These are phyloP conservation scores for Glomus cerebriforme DNA, from an alignment of 192 early-diverging fungal genomes.

Conservation along the genomic window DNA sequence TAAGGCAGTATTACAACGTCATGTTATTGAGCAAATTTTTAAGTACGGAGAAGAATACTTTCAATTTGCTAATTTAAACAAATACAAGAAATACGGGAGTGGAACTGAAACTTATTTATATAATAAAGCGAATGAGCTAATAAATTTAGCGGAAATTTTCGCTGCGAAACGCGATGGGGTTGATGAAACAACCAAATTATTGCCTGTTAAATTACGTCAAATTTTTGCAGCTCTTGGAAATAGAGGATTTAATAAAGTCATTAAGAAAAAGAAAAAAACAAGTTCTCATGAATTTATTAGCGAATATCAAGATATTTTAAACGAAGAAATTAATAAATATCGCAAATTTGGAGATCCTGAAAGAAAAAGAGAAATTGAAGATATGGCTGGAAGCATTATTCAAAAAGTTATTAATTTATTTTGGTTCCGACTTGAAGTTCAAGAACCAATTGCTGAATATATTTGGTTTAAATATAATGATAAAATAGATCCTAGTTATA, in stretches of 20 bases:
- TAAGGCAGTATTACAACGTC: slow-evolving; percentile 13
- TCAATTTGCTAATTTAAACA: too few relatives aligned
- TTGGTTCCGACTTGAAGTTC: slow-evolving; percentile 1
- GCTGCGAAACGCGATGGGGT: not conserved
- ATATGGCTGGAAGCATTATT: not conserved
- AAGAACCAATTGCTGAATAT: not conserved
- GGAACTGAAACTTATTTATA: not conserved
- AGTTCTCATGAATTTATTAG: not conserved
- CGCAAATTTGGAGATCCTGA: not conserved
- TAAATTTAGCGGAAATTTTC: not conserved
- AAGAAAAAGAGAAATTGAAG: not conserved
- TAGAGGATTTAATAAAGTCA: not conserved
- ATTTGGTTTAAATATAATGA: not conserved
- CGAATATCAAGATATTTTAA: not conserved
- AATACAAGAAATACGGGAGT: not conserved
- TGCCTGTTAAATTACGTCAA: slow-evolving; percentile 25
- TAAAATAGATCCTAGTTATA: not conserved
- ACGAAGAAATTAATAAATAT: not conserved
- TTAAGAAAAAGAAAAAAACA: not conserved
- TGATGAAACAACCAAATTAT: not conserved
- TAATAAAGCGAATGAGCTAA: not conserved
- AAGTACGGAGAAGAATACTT: not conserved
- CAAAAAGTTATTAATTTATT: not conserved
- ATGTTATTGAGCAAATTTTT: not conserved
- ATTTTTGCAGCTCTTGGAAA: slow-evolving; percentile 22